Evolutionary conservation across 225 moss, liverwort and hornwort genomes (phyloP).

Genomic region (Sphagnum contortum): DNA sequence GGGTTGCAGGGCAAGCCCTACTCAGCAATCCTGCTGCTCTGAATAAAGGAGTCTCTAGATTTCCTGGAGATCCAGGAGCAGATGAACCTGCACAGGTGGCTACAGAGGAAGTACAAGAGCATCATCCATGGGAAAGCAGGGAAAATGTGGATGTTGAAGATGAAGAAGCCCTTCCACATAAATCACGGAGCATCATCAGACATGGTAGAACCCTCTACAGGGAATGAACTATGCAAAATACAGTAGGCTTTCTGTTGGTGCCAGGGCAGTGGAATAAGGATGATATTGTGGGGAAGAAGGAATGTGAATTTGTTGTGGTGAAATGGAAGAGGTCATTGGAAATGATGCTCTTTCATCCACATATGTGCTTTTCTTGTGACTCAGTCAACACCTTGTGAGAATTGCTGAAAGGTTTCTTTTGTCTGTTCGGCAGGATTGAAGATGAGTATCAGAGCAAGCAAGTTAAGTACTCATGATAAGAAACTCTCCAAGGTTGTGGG

Average conservation of each 20-base stretch:
- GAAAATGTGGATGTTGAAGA: too few species aligned
- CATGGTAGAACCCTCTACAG: too few species aligned
- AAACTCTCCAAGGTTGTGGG: conserved; percentile 1
- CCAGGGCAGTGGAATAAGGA: too few species aligned
- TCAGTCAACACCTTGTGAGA: too few species aligned
- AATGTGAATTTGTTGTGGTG: too few species aligned
- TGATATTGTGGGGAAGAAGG: too few species aligned
- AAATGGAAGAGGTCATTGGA: background rate
- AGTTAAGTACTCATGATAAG: background rate
- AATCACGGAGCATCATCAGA: too few species aligned
- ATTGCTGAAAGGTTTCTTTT: background rate
- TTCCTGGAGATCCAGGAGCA: background rate
- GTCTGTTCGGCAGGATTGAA: background rate
- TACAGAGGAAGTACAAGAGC: conserved; percentile 3
- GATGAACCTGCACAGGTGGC: background rate
- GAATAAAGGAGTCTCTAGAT: background rate
- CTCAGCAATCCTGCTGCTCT: background rate
- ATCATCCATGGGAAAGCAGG: background rate
- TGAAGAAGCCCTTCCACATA: too few species aligned
- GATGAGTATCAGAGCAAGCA: background rate
- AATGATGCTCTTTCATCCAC: background rate
- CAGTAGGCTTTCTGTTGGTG: too few species aligned
- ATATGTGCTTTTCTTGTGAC: background rate
- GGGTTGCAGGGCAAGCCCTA: conserved; percentile 1
- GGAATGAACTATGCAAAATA: too few species aligned